Conservation (phyloP, 2,329 filamentous ascomycete species). For the Aspergillus fructus region DNA sequence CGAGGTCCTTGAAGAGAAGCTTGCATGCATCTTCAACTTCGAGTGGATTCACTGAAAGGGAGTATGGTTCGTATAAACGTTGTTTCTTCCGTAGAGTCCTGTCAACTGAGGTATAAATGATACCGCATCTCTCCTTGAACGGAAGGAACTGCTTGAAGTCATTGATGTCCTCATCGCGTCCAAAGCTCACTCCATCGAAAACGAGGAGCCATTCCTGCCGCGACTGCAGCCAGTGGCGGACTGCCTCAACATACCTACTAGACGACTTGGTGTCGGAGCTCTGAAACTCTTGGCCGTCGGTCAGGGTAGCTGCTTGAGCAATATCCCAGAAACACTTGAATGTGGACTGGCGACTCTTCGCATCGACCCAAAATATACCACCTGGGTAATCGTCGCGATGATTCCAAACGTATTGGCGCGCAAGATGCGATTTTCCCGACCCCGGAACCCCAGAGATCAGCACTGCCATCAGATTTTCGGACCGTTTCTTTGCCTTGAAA, state of each 20-base stretch:
- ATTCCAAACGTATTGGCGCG: constrained; percentile 64
- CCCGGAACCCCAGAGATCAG: constrained; percentile 65
- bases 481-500: constrained; percentile 57
- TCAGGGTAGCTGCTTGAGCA: constrained; percentile 56
- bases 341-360: constrained; percentile 59
- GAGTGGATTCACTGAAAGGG: constrained; percentile 58
- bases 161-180: constrained; percentile 52
- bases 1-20: constrained; percentile 63
- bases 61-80: constrained; percentile 59
- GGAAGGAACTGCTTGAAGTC: constrained; percentile 62
- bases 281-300: constrained; percentile 42
- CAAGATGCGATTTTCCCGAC: constrained; percentile 68
- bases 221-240: constrained; percentile 61
- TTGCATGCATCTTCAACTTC: constrained; percentile 58
- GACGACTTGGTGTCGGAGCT: constrained; percentile 42
- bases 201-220: constrained; percentile 66
- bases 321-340: constrained; percentile 67
- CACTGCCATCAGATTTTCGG: constrained; percentile 61
- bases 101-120: constrained; percentile 69
- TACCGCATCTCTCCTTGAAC: constrained; percentile 59
- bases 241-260: constrained; percentile 54
- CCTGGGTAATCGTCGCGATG: constrained; percentile 61
- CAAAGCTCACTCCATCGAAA: constrained; percentile 66
- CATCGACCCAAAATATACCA: constrained; percentile 69
- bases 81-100: constrained; percentile 55